Base-by-base conservation (phyloP, 1,284 basidiomycete species). In the Farysia itapuensis region DNA sequence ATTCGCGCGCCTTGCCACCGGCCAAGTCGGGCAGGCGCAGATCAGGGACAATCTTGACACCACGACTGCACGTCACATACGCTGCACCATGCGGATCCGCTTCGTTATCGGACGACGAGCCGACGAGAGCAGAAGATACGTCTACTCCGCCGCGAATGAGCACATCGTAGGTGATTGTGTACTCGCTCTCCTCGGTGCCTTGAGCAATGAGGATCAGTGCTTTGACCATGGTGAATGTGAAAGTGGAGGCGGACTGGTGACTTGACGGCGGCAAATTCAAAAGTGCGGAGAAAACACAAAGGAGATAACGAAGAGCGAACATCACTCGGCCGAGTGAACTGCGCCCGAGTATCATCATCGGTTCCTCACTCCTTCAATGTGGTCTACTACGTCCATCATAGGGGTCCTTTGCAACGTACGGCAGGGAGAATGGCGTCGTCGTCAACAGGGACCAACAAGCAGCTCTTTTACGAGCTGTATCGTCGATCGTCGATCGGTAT, bases 121-220 rank as follows among this genome's bases (percentile, higher is more conserved):
- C 60, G 23, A 72, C 67, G 15, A 56, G 39, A 1, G 43, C 50
- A 4, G 70, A 72, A 3, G 40, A 9, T 28, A 64, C 63, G 1
- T 39, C 13, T 28, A 74, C 35, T 19, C 61, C 64, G 5, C 40
- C 74, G 5, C 74, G 68, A 13, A 73, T 70, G 36, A 71, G 66
- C 14, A 74, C 42, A 39, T 73, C 70, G 60, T 73, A 72, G 23
- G 64, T 58, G 41, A 70, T 69, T 52, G 61, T 46, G 49, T 60
- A 72, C 35, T 92, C 89, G 36, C 41, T 44, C 41, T 71, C 68
- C 38, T 92, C 89, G 0, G 88, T 89, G 7, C 89, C 90, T 70
- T 91, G 82, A n/a, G 89, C 86, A n/a, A 91, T 83, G 18, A 91
- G 79, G 40, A 91, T 53, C 5, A 69, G 52, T 24, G 59, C 67